These are phyloP conservation scores for Vararia minispora DNA, from an alignment of 768 basidiomycete genomes.

Conservation along the genomic window DNA sequence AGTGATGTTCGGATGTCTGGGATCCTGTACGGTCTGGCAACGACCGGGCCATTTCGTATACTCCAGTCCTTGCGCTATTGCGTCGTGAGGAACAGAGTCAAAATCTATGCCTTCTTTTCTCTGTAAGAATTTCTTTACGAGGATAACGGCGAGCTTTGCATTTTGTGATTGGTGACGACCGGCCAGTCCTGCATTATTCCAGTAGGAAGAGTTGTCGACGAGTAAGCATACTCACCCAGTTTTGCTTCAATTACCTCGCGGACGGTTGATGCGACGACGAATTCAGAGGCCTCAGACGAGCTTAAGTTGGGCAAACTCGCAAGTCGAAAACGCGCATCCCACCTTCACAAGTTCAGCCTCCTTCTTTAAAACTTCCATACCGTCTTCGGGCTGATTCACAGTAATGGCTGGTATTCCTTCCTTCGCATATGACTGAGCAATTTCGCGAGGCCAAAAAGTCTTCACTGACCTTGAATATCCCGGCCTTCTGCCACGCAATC, in stretches of 20 bases:
- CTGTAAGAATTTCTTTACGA: conserved; percentile 56
- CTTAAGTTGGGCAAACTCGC: conserved; percentile 3
- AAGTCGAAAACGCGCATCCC: conserved; percentile 3
- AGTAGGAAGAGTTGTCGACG: too few species aligned
- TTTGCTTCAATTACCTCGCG: conserved; percentile 40
- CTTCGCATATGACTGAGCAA: conserved; percentile 23
- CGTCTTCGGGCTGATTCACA: conserved; percentile 64
- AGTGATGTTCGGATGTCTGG: conserved; percentile 33
- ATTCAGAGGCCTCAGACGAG: conserved; percentile 46
- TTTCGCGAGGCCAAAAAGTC: not conserved
- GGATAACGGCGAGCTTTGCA: conserved; percentile 71
- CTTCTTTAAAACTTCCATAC: conserved; percentile 52
- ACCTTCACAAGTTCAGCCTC: conserved; percentile 62
- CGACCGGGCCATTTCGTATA: conserved; percentile 86
- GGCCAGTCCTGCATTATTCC: conserved; percentile 62
- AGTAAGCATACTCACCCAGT: conserved; percentile 46
- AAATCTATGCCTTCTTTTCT: conserved; percentile 19
- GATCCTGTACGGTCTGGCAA: conserved; percentile 76
- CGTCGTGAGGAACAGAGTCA: conserved; percentile 30
- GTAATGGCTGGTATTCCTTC: conserved; percentile 78
- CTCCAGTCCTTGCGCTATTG: conserved; percentile 53
- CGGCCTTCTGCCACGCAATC: conserved; percentile 93
- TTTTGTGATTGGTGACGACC: conserved; percentile 84
- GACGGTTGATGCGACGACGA: conserved; percentile 46
- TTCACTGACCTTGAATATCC: conserved; percentile 76